phyloP scores from a whole-genome alignment of 1,139 yeast genomes.

The Kodamaea plutei region DNA sequence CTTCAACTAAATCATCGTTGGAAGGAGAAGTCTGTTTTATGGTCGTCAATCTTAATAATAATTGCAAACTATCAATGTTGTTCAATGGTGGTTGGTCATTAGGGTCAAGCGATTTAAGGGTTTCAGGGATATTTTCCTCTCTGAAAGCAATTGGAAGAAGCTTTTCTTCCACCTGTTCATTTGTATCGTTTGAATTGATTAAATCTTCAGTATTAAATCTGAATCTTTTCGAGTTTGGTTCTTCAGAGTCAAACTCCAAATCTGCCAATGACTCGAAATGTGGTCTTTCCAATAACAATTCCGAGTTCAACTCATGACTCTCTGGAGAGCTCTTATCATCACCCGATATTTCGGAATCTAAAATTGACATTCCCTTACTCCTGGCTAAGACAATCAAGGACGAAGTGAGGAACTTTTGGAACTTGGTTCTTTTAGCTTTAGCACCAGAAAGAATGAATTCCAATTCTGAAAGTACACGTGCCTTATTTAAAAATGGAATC shows the following conservation, averaged over 20 bases:
- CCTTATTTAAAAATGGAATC: slow-evolving; percentile 49
- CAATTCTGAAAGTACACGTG: slow-evolving; percentile 55
- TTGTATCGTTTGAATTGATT: slow-evolving; percentile 17
- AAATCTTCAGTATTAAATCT: slow-evolving; percentile 30
- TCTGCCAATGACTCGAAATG: slow-evolving; percentile 58
- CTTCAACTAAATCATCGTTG: slow-evolving; percentile 67
- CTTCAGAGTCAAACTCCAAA: slow-evolving; percentile 30
- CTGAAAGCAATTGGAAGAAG: slow-evolving; percentile 59
- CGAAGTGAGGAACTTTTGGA: slow-evolving; percentile 66
- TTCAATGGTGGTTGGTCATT: slow-evolving; percentile 74
- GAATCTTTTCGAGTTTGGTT: slow-evolving; percentile 34
- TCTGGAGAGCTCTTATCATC: slow-evolving; percentile 38
- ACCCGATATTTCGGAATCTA: slow-evolving; percentile 19
- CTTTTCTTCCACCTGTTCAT: slow-evolving; percentile 26
- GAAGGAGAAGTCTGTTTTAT: slow-evolving; percentile 71
- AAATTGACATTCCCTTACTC: slow-evolving; percentile 32
- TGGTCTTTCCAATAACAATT: slow-evolving; percentile 74
- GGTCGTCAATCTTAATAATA: slow-evolving; percentile 63
- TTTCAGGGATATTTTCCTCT: slow-evolving; percentile 60
- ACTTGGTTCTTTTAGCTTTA: slow-evolving; percentile 82
- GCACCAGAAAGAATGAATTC: slow-evolving; percentile 77
- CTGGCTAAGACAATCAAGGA: slow-evolving; percentile 78
- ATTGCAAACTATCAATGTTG: slow-evolving; percentile 67
- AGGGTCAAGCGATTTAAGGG: slow-evolving; percentile 61
- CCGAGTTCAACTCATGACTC: slow-evolving; percentile 66